Base-by-base conservation (phyloP, 805 yeast genomes). In the Candida hungchunana region DNA sequence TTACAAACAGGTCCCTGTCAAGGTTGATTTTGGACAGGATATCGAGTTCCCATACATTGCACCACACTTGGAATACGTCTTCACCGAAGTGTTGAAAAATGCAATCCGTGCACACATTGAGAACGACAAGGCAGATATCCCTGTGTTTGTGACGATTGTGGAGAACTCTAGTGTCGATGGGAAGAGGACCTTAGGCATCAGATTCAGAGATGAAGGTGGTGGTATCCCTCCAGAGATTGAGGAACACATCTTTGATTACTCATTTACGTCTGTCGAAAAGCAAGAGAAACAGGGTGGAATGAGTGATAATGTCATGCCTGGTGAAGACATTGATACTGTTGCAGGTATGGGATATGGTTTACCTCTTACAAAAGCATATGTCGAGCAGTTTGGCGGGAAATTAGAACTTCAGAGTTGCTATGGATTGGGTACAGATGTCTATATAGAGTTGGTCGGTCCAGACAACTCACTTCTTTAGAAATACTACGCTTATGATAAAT, bases 341-440 rank as follows among this genome's bases (percentile, higher is more conserved):
- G 96, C 97, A 0, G 98, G 98, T 0, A 83, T 93, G 84, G 97
- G 97, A 1, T 90, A 87, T 55, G 98, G 98, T 0, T 60, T 90
- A 37, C 97, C 97, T 6, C 64, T 90, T 43, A 83, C 89, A 42
- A 65, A 76, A 48, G 82, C 86, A 0, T 83, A 83, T 50, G 77
- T 82, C 20, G 83, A 78, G 51, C 69, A 81, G 54, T 82, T 83
- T 55, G 82, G 81, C 27, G 93, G 93, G 3, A 66, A 65, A 30
- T 66, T 85, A 33, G 77, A 77, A 40, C 65, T 85, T 19, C 87
- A 83, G 55, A 76, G 82, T 31, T 69, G 82, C 40, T 73, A 73
- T 59, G 90, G 93, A 2, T 70, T 78, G 69, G 95, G 95, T 4
- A 82, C 90, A 0, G 88, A 81, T 47, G 87, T 79, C 7, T 82